These are phyloP conservation scores for Atkinsonella hypoxylon DNA, from an alignment of 2,329 filamentous ascomycete genomes.

Conservation along the genomic window DNA sequence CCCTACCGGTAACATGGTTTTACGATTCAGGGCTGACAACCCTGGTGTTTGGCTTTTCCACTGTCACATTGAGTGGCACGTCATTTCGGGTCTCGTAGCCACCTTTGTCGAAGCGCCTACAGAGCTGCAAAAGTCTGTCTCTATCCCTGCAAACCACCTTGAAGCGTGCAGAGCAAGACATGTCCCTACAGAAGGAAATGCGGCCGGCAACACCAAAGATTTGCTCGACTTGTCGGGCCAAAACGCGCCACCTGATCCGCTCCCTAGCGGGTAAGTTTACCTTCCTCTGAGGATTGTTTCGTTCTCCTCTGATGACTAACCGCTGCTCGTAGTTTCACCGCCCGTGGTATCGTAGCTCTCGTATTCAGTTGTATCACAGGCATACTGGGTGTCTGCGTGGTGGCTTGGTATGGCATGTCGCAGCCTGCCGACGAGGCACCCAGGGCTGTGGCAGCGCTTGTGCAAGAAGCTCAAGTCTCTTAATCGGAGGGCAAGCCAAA, in stretches of 20 bases:
- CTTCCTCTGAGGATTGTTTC: not conserved
- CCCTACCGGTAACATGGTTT: slow-evolving; percentile 54
- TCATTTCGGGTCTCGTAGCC: slow-evolving; percentile 52
- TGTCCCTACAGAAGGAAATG: slow-evolving; percentile 52
- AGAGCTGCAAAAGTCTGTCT: slow-evolving; percentile 46
- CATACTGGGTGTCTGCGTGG: slow-evolving; percentile 52
- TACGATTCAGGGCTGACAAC: slow-evolving; percentile 58
- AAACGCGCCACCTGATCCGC: slow-evolving; percentile 37
- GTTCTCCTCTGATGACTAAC: not conserved
- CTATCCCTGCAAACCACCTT: slow-evolving; percentile 47
- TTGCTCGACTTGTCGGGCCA: slow-evolving; percentile 51
- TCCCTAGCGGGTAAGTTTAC: slow-evolving; percentile 47
- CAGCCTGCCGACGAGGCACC: slow-evolving; percentile 9
- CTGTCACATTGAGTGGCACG: slow-evolving; percentile 73
- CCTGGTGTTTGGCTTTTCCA: slow-evolving; percentile 64
- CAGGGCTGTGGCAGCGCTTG: slow-evolving; percentile 1
- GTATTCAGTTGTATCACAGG: slow-evolving; percentile 61
- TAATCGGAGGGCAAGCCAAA: not conserved
- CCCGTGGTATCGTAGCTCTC: slow-evolving; percentile 60
- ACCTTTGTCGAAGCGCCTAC: slow-evolving; percentile 52
- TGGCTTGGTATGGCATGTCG: slow-evolving; percentile 51
- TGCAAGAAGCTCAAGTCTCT: slow-evolving; percentile 2
- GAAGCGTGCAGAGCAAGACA: slow-evolving; percentile 43
- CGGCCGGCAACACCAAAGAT: slow-evolving; percentile 57
- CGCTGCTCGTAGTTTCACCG: slow-evolving; percentile 41